Percentiles rank a stretch among this genome's conserved stretches.
These are phyloP conservation scores for Aurantiochytrium sp. DNA, from an alignment of 108 stramenopile genomes.

Conservation along the genomic window DNA sequence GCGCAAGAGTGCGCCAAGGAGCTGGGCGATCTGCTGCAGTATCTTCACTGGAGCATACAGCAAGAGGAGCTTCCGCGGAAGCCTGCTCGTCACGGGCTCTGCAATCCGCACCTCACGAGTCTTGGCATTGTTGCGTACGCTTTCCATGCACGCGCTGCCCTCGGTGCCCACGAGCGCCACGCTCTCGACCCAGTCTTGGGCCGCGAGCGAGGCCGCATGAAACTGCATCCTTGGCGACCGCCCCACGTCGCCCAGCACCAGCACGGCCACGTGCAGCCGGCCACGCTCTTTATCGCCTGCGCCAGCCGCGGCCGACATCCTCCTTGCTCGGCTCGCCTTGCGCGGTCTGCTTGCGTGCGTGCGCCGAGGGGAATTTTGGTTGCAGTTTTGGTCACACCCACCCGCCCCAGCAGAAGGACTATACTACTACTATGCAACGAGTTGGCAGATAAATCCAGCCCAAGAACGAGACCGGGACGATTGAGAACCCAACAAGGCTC, in stretches of 20 bases:
- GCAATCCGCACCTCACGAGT: constrained; percentile 4
- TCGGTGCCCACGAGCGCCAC: constrained; percentile 42
- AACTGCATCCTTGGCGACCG: constrained; percentile 98
- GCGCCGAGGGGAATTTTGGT: too few relatives aligned
- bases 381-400: too few relatives aligned
- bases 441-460: too few relatives aligned
- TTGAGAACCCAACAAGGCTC: too few relatives aligned
- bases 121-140: constrained; percentile 24
- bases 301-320: too few relatives aligned
- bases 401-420: too few relatives aligned
- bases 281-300: too few relatives aligned
- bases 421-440: too few relatives aligned
- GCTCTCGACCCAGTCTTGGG: constrained; percentile 7
- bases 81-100: background rate
- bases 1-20: constrained; percentile 50
- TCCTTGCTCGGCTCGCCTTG: too few relatives aligned
- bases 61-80: background rate
- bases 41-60: constrained; percentile 33
- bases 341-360: too few relatives aligned
- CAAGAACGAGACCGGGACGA: too few relatives aligned
- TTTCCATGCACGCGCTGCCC: constrained; percentile 34
- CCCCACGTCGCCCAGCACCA: constrained; percentile 65
- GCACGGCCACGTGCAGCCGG: constrained; percentile 16
- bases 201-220: constrained; percentile 77
- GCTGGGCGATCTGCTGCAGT: constrained; percentile 30